Evolutionary conservation across 2,329 filamentous ascomycete genomes (phyloP).

Genomic region (Chaetomium sp.): DNA sequence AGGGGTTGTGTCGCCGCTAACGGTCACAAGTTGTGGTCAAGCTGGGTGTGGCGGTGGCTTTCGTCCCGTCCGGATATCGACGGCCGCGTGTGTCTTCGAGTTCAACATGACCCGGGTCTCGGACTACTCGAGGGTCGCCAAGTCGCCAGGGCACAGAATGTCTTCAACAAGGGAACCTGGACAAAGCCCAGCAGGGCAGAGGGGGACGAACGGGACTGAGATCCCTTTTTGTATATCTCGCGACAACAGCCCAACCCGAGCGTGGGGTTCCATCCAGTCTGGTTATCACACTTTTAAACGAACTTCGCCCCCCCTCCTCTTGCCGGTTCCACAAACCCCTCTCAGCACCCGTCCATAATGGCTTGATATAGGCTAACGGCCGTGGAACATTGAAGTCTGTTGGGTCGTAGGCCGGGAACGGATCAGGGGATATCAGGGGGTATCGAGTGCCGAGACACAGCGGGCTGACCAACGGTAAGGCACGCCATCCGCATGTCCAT

Average conservation of each 20-base stretch:
- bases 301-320: background rate
- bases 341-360: background rate
- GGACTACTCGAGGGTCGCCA: background rate
- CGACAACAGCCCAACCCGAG: background rate
- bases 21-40: too few species aligned
- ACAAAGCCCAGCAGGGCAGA: background rate
- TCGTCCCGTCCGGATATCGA: background rate
- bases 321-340: background rate
- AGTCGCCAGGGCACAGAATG: background rate
- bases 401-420: background rate
- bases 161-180: background rate
- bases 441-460: background rate
- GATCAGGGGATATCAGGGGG: background rate
- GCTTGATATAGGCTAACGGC: background rate
- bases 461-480: constrained; percentile 1
- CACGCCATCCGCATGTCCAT: background rate
- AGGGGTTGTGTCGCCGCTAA: too few species aligned
- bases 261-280: background rate
- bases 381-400: background rate
- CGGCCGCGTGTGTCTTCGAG: background rate
- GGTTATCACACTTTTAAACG: background rate
- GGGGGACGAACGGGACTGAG: too few species aligned
- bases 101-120: constrained; percentile 1
- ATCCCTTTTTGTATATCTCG: background rate
- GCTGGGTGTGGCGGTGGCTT: background rate